These are phyloP conservation scores for Amauroascus verrucosus DNA, from an alignment of 2,329 filamentous ascomycete genomes.

Conservation along the genomic window DNA sequence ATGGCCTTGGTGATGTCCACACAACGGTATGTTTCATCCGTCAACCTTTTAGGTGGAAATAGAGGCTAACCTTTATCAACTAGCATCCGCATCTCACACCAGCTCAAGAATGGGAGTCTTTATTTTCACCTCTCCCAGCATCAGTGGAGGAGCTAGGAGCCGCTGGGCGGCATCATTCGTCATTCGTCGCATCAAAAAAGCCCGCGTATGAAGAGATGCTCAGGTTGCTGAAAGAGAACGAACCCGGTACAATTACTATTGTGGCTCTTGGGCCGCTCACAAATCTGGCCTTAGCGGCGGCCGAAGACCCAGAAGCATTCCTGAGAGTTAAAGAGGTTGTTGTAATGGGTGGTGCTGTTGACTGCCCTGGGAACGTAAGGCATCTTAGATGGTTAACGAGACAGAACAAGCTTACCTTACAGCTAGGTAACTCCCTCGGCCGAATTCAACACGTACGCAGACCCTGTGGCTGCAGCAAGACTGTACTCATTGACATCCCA, in stretches of 20 bases:
- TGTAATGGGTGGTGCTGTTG: constrained; percentile 86
- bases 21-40: constrained; percentile 28
- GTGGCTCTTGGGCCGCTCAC: constrained; percentile 83
- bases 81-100: constrained; percentile 65
- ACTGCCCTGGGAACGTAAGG: constrained; percentile 66
- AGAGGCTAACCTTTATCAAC: background rate
- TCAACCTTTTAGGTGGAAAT: background rate
- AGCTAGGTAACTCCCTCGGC: constrained; percentile 57
- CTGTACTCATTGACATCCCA: constrained; percentile 68
- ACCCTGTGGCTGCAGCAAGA: constrained; percentile 64
- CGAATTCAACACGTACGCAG: constrained; percentile 94
- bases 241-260: constrained; percentile 75
- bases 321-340: constrained; percentile 81
- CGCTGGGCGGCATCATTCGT: constrained; percentile 34
- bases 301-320: constrained; percentile 81
- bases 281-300: constrained; percentile 82
- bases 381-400: background rate
- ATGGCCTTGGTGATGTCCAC: constrained; percentile 69
- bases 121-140: constrained; percentile 47
- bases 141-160: constrained; percentile 41
- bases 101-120: constrained; percentile 59
- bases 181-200: constrained; percentile 64
- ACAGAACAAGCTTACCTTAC: background rate
- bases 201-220: constrained; percentile 80
- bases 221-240: constrained; percentile 70